Conservation (phyloP, 2,329 filamentous ascomycete genomes). For the Phaeosphaeria sp. region DNA sequence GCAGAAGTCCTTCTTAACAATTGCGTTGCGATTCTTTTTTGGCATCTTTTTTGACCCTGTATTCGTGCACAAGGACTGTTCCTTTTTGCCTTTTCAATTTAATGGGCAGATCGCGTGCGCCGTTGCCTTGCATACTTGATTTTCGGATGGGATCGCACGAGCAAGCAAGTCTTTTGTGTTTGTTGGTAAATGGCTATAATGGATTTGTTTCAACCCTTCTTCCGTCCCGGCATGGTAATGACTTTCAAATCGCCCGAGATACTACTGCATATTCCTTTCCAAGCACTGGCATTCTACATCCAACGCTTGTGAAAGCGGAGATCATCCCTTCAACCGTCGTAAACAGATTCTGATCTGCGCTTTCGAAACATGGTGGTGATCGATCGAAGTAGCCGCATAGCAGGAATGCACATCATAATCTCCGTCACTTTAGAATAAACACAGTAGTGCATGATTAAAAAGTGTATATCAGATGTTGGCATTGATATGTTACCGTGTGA, state of each 20-base stretch:
- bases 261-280: not conserved
- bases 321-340: not conserved
- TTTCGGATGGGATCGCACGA: no score
- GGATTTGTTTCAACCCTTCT: no score
- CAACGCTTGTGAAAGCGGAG: not conserved
- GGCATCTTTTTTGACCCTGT: not conserved
- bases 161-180: no score
- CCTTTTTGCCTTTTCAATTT: not conserved
- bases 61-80: not conserved
- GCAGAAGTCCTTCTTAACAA: slow-evolving; percentile 19
- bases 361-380: not conserved
- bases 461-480: not conserved
- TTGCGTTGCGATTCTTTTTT: slow-evolving; percentile 6
- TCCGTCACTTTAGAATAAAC: not conserved
- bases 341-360: not conserved
- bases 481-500: not conserved
- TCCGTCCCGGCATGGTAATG: not conserved
- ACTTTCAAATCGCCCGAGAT: not conserved
- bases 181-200: no score
- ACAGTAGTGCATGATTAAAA: not conserved
- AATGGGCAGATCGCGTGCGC: no score
- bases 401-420: not conserved
- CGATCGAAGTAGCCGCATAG: not conserved
- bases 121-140: no score
- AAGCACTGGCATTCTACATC: not conserved